Evolutionary conservation across 2,329 filamentous ascomycete genomes (phyloP).

Genomic region (Exophiala sideris): DNA sequence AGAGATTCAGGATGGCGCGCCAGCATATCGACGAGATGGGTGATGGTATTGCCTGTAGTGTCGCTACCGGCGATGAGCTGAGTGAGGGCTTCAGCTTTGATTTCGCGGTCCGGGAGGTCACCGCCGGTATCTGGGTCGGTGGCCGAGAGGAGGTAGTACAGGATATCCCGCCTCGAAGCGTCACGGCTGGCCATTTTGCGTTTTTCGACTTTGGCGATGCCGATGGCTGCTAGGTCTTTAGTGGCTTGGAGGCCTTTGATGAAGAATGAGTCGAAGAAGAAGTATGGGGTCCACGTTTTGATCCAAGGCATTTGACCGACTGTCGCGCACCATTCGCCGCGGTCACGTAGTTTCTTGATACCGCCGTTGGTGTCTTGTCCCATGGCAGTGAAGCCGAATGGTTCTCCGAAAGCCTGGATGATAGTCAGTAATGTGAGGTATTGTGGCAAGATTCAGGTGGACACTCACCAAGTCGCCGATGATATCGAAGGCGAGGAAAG

Average conservation of each 20-base stretch:
- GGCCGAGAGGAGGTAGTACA: constrained; percentile 38
- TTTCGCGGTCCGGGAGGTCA: constrained; percentile 33
- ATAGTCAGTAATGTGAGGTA: constrained; percentile 16
- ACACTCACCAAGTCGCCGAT: constrained; percentile 1
- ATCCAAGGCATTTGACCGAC: constrained; percentile 18
- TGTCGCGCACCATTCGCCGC: constrained; percentile 14
- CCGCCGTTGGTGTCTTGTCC: constrained; percentile 12
- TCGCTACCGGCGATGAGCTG: constrained; percentile 44
- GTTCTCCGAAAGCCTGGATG: constrained; percentile 29
- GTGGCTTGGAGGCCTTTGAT: constrained; percentile 3
- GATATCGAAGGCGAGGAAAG: constrained; percentile 4
- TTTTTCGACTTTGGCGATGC: constrained; percentile 32
- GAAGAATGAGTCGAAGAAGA: constrained; percentile 30
- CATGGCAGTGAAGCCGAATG: constrained; percentile 28
- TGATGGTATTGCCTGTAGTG: constrained; percentile 33
- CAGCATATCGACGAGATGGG: constrained; percentile 21
- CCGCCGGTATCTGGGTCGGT: constrained; percentile 28
- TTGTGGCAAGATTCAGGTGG: neutral
- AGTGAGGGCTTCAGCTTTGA: constrained; percentile 31
- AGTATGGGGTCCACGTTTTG: constrained; percentile 21
- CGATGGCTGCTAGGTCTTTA: constrained; percentile 26
- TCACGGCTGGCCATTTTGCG: constrained; percentile 24
- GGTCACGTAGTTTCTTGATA: constrained; percentile 16
- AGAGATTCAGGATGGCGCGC: constrained; percentile 28
- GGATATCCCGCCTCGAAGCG: constrained; percentile 38